phyloP scores from a whole-genome alignment of 768 basidiomycete genomes.

The Filobasidium floriforme region DNA sequence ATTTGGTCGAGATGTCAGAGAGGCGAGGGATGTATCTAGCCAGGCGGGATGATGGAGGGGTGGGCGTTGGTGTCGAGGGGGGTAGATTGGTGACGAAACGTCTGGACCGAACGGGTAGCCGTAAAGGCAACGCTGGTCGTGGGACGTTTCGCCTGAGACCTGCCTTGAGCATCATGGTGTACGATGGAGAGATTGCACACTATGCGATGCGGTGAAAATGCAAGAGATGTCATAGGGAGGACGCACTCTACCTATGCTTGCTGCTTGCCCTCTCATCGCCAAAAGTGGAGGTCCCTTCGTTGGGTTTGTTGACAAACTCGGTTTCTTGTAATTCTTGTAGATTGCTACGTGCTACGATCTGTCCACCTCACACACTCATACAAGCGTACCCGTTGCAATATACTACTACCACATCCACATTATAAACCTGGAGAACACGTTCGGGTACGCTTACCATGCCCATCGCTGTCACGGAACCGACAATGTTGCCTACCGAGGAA shows the following conservation, averaged over 20 bases:
- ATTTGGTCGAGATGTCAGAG: slow-evolving; percentile 57
- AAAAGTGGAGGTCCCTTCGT: background rate
- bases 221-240: too few relatives aligned
- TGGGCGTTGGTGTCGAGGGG: background rate
- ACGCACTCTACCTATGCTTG: too few relatives aligned
- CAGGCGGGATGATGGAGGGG: background rate
- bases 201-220: too few relatives aligned
- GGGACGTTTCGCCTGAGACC: background rate
- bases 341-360: too few relatives aligned
- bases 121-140: background rate
- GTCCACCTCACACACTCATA: too few relatives aligned
- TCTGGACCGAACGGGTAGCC: background rate
- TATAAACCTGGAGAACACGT: background rate
- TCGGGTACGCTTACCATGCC: slow-evolving; percentile 1
- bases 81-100: background rate
- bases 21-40: slow-evolving; percentile 50
- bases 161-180: background rate
- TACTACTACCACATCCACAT: too few relatives aligned
- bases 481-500: slow-evolving; percentile 16
- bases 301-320: too few relatives aligned
- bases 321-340: too few relatives aligned
- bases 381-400: too few relatives aligned
- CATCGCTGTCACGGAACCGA: slow-evolving; percentile 2
- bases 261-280: too few relatives aligned
- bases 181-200: background rate